Evolutionary conservation across 148 eudicot species (phyloP), one percentile per base, ranked within the genome.

Genomic region (Cornus kousa): DNA sequence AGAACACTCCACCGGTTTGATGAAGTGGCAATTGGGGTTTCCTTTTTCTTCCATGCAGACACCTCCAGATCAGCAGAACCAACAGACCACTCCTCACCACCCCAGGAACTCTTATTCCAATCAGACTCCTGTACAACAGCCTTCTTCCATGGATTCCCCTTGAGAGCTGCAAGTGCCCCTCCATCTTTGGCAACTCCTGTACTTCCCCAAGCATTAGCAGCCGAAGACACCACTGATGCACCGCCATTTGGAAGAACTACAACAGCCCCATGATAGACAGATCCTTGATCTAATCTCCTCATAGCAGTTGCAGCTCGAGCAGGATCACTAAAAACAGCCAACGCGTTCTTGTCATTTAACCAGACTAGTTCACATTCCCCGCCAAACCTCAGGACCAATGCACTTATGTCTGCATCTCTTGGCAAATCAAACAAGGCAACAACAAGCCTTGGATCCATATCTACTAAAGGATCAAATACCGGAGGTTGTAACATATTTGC

Each of bases 331-430:
- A 96, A 96, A 37, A 94, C 93, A 67, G 97, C 93, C 67, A 96
- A 79, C 22, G 99, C 99, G 80, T 96, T 96, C 85, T 91, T 96
- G 77, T 96, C 98, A 79, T 96, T 96, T 85, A 96, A 88, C 99
- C 99, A 96, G 10, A 92, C 97, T 7, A 96, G 87, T 67, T 96
- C 99, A 86, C 99, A 92, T 81, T 96, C 98, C 72, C 99, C 99
- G 33, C 99, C 98, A 78, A 96, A 96, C 84, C 99, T 88, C 78
- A 96, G 78, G 59, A 96, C 89, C 88, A 96, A 80, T 5, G 98
- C 95, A 76, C 98, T 96, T 50, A 96, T 88, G 80, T 90, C 95
- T 39, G 98, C 97, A 76, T 93, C 99, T 59, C 97, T 86, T 0
- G 98, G 99, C 62, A 96, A 81, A 77, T 96, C 98, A 72, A 96